These are phyloP conservation scores for Dactylellina haptotyla DNA, from an alignment of 2,329 filamentous ascomycete species.

Conservation along the genomic window DNA sequence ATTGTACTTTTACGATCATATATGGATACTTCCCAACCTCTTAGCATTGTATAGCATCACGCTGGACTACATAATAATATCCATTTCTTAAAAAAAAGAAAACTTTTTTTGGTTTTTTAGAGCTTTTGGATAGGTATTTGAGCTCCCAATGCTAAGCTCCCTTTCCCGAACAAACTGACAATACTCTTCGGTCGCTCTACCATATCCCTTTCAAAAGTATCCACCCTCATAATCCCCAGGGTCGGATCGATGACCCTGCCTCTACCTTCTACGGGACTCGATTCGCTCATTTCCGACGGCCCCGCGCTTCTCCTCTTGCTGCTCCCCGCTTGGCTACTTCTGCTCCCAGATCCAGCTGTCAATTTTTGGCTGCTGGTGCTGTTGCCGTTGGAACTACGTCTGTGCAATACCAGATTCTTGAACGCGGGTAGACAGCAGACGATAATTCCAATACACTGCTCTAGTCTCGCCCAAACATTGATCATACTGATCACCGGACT, in stretches of 20 bases:
- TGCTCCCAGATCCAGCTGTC: neutral
- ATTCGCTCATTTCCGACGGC: neutral
- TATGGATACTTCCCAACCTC: neutral
- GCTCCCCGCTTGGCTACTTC: neutral
- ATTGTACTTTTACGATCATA: neutral
- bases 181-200: neutral
- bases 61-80: neutral
- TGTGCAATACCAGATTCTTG: slow-evolving; percentile 8
- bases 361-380: no score
- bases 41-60: neutral
- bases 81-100: no score
- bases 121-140: neutral
- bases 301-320: slow-evolving; percentile 9
- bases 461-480: slow-evolving; percentile 17
- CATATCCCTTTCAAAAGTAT: slow-evolving; percentile 33
- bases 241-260: slow-evolving; percentile 15
- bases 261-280: neutral
- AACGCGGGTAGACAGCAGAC: slow-evolving; percentile 42
- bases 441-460: slow-evolving; percentile 34
- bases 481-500: slow-evolving; percentile 16
- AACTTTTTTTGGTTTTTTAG: no score
- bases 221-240: slow-evolving; percentile 28
- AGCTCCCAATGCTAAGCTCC: neutral
- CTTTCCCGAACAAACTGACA: neutral
- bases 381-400: neutral